Evolutionary conservation across 2,329 filamentous ascomycete genomes (phyloP).

Genomic region (Hypoxylon sp.): DNA sequence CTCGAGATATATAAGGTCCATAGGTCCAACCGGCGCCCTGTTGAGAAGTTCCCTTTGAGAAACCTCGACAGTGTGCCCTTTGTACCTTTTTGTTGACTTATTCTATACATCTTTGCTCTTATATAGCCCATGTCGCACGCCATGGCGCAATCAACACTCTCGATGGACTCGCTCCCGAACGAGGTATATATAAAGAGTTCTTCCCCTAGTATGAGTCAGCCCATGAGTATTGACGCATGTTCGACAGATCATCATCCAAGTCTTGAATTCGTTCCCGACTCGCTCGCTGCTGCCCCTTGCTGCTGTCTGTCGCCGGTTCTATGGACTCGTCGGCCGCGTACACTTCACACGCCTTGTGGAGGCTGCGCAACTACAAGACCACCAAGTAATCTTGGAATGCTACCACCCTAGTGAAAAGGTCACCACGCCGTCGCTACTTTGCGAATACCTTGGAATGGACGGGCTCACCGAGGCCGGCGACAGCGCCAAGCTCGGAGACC

Average conservation of each 20-base stretch:
- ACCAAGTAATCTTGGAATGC: slow-evolving; percentile 81
- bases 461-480: slow-evolving; percentile 61
- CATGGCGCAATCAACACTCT: slow-evolving; percentile 44
- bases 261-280: slow-evolving; percentile 62
- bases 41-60: slow-evolving; percentile 12
- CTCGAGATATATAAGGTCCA: slow-evolving; percentile 36
- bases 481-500: slow-evolving; percentile 52
- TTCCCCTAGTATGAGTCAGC: background rate
- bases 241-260: slow-evolving; percentile 62
- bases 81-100: slow-evolving; percentile 26
- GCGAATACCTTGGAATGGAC: slow-evolving; percentile 74
- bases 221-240: slow-evolving; percentile 20
- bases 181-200: slow-evolving; percentile 45
- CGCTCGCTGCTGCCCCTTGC: slow-evolving; percentile 67
- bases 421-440: slow-evolving; percentile 74
- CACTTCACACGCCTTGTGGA: slow-evolving; percentile 72
- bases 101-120: slow-evolving; percentile 38
- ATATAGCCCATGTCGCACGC: slow-evolving; percentile 41
- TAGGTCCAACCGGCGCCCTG: slow-evolving; percentile 10
- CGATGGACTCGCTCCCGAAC: slow-evolving; percentile 52
- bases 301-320: slow-evolving; percentile 70
- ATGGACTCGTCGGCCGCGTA: slow-evolving; percentile 71
- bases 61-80: slow-evolving; percentile 38
- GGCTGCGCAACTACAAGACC: slow-evolving; percentile 67
- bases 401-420: slow-evolving; percentile 78